Base-by-base conservation (phyloP, 768 basidiomycete species). In the Leccinum rimulosum region DNA sequence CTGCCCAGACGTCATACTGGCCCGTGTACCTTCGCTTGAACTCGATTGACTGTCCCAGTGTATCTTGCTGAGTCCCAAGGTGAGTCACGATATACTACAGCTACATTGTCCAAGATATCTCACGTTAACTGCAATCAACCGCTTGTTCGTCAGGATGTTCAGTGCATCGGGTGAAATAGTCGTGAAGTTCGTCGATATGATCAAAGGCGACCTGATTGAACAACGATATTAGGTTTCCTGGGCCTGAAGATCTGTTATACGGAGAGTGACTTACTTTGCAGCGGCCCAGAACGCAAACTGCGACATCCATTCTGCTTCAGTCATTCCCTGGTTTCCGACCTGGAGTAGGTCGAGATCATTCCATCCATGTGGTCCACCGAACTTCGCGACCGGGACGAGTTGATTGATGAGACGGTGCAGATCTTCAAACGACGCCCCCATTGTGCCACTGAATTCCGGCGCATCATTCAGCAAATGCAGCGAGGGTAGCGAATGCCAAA, bases 271-370 rank as follows among this genome's bases (percentile, higher is more conserved):
- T 48, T 50, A 25, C 63, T 64, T 64, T n/a, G 57, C 61, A 28
- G 52, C 52, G 17, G 57, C 63, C 63, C 25, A 64, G 40, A 59
- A 62, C 6, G 55, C 57, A 10, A 64, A 64, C 17, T 64, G 48
- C 57, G 36, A 58, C n/a, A 12, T 19, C 57, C 55, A 62, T 36
- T 59, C 63, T 3, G 33, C 33, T 35, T 25, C 59, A 1, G 79
- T 79, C 35, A 83, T 56, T 3, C 79, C 79, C 5, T 64, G 48
- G 57, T 82, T 82, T 7, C 82, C 81, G n/a, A 83, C 81, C 64
- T 82, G 80, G 40, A 84, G 73, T 25, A 25, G 25, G 63, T 84
- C 82, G 22, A 84, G 71, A 65, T 84, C 82, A 61, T 80, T 80
- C 75, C 75, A 80, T 35, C 70, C 74, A 17, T 79, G 81, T 1